A percentile compares a stretch with the other conserved stretches of the same genome.
phyloP scores from a whole-genome alignment of 331 rosid species.

The Cucumis variabilis region DNA sequence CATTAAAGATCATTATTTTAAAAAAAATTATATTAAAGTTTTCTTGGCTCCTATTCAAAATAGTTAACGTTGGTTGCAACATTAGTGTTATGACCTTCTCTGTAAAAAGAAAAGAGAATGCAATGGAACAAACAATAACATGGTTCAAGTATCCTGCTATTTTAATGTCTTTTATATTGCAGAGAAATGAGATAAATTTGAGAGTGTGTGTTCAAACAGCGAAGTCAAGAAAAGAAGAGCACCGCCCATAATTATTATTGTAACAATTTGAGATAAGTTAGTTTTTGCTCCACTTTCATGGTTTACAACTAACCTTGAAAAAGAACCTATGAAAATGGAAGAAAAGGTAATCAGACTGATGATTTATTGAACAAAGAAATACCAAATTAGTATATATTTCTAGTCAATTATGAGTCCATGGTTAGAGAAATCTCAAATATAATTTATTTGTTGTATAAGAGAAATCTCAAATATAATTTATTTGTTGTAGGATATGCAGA shows the following conservation, averaged over 20 bases:
- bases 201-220: slow-evolving; percentile 82
- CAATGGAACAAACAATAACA: neutral
- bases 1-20: neutral
- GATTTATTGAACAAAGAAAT: no score
- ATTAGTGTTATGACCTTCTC: neutral
- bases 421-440: no score
- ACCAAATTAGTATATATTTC: no score
- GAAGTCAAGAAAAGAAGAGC: slow-evolving; percentile 89
- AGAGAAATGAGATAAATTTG: slow-evolving; percentile 67
- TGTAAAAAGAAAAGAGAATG: neutral
- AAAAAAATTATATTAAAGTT: neutral
- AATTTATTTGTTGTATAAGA: no score
- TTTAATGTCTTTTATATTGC: slow-evolving; percentile 24
- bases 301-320: no score
- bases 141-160: neutral
- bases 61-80: neutral
- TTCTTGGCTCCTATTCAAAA: neutral
- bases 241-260: slow-evolving; percentile 78
- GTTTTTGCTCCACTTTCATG: no score
- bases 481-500: no score
- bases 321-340: no score
- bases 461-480: no score
- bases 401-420: no score
- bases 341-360: no score
- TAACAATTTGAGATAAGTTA: slow-evolving; percentile 80